Percentiles rank a stretch among this genome's conserved stretches.
phyloP scores from a whole-genome alignment of 441 rosid species.

The Adansonia madagascariensis region DNA sequence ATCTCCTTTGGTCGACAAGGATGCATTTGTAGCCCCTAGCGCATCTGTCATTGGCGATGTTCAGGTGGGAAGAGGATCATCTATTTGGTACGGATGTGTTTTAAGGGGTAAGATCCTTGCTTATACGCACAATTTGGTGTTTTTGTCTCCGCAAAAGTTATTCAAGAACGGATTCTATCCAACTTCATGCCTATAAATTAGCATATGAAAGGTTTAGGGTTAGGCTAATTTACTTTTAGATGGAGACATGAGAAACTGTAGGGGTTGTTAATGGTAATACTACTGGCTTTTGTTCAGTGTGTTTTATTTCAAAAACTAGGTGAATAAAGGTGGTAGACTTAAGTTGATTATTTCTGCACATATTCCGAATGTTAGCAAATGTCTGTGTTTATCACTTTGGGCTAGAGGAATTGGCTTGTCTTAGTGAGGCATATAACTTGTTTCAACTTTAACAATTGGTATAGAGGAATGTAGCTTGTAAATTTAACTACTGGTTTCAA shows the following conservation, averaged over 20 bases:
- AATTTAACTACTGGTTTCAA: neutral
- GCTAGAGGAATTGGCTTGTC: neutral
- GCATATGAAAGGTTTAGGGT: neutral
- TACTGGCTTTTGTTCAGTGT: neutral
- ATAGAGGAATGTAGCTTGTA: slow-evolving; percentile 5
- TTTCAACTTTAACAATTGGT: neutral
- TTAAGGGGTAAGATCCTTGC: slow-evolving; percentile 63
- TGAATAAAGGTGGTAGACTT: neutral
- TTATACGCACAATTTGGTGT: neutral
- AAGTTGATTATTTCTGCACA: neutral
- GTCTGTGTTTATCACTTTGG: neutral
- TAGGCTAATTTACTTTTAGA: neutral
- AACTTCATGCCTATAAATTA: neutral
- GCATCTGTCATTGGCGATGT: neutral
- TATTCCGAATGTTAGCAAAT: neutral
- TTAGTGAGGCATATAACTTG: neutral
- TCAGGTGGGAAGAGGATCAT: neutral
- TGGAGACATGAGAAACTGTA: slow-evolving; percentile 9
- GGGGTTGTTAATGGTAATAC: neutral
- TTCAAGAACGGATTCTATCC: neutral
- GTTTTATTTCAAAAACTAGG: neutral
- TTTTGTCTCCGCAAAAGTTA: neutral
- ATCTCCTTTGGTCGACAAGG: neutral
- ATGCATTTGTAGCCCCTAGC: neutral
- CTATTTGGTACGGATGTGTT: slow-evolving; percentile 92